Conservation (phyloP, 1,139 yeast genomes). For the Zhuliangozyma parablackwelliae region DNA sequence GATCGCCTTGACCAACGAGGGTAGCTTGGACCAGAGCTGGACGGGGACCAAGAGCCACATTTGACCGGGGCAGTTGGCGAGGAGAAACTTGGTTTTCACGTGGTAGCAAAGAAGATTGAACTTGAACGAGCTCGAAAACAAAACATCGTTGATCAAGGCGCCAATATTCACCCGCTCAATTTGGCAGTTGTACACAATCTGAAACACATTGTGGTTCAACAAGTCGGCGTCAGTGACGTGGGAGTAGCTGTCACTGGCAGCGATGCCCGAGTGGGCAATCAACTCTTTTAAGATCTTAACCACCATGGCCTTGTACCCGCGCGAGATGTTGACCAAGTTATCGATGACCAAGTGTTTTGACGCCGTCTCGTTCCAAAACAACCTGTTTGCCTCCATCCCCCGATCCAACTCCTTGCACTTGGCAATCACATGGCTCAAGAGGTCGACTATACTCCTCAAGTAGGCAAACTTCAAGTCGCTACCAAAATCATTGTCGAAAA, state of each 20-base stretch:
- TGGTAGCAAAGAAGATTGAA: slow-evolving; percentile 10
- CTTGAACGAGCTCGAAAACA: slow-evolving; percentile 9
- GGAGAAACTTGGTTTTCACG: slow-evolving; percentile 7
- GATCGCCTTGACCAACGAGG: slow-evolving; percentile 8
- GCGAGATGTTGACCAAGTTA: slow-evolving; percentile 6
- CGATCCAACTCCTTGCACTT: slow-evolving; percentile 8
- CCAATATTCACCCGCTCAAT: slow-evolving; percentile 16
- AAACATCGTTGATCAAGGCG: slow-evolving; percentile 7
- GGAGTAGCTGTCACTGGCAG: neutral
- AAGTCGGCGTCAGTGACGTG: slow-evolving; percentile 5
- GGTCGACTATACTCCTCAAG: slow-evolving; percentile 9
- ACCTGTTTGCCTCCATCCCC: slow-evolving; percentile 2
- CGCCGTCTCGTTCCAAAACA: slow-evolving; percentile 6
- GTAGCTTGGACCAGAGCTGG: slow-evolving; percentile 12
- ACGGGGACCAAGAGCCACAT: slow-evolving; percentile 9
- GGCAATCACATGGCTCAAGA: slow-evolving; percentile 8
- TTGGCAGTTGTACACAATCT: slow-evolving; percentile 15
- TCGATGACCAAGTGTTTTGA: slow-evolving; percentile 6
- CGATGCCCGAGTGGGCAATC: slow-evolving; percentile 4
- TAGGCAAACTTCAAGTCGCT: slow-evolving; percentile 7
- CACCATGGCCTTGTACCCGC: slow-evolving; percentile 7
- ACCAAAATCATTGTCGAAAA: slow-evolving; percentile 3
- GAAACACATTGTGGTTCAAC: slow-evolving; percentile 11
- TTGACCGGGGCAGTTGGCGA: slow-evolving; percentile 3
- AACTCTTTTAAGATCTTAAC: slow-evolving; percentile 7